Conservation (phyloP, 2,329 filamentous ascomycete genomes). For the Aspergillus bombycis region DNA sequence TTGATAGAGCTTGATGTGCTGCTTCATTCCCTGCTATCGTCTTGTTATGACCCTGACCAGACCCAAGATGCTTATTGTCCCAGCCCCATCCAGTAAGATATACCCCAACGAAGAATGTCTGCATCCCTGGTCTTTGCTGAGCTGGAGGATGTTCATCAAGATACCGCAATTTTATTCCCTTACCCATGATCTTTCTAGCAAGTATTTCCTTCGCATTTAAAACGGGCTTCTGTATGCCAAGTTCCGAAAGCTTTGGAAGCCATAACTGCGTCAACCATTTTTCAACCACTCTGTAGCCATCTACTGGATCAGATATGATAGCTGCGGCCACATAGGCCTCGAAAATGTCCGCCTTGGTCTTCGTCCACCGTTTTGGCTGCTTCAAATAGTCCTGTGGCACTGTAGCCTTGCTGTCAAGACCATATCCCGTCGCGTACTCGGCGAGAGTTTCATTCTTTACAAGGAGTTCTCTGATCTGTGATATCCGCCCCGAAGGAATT, state of each 20-base stretch:
- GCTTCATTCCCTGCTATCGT: slow-evolving; percentile 49
- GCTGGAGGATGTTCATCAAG: slow-evolving; percentile 45
- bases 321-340: slow-evolving; percentile 87
- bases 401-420: slow-evolving; percentile 66
- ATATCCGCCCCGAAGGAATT: slow-evolving; percentile 68
- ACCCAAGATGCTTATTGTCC: slow-evolving; percentile 47
- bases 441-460: slow-evolving; percentile 80
- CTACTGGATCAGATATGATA: slow-evolving; percentile 66
- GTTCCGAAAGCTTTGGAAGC: slow-evolving; percentile 61
- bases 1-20: slow-evolving; percentile 44
- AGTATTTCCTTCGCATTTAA: slow-evolving; percentile 58
- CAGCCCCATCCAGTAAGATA: slow-evolving; percentile 54
- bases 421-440: slow-evolving; percentile 70
- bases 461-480: slow-evolving; percentile 75
- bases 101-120: slow-evolving; percentile 49
- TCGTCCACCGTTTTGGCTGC: slow-evolving; percentile 62
- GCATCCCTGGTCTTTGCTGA: slow-evolving; percentile 38
- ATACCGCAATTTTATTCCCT: slow-evolving; percentile 65
- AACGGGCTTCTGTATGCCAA: slow-evolving; percentile 30
- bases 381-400: slow-evolving; percentile 54
- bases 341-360: slow-evolving; percentile 83
- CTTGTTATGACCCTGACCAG: slow-evolving; percentile 49
- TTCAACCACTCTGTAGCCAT: slow-evolving; percentile 65
- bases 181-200: slow-evolving; percentile 56
- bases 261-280: slow-evolving; percentile 77